phyloP scores from a whole-genome alignment of 164 flowering plant genomes.

The Vitis rupestris region DNA sequence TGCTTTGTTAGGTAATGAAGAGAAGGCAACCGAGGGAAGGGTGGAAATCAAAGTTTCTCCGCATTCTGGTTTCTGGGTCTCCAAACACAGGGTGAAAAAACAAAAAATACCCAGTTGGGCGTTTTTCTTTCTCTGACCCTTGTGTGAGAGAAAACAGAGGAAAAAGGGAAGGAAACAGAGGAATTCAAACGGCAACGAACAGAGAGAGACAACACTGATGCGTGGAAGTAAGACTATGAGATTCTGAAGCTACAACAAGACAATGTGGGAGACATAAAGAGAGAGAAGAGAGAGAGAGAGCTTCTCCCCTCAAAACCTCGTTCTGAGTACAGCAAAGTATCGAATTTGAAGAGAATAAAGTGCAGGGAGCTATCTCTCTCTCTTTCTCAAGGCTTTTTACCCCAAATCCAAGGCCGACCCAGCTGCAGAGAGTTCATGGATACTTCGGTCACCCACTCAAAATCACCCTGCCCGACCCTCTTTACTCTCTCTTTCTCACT shows the following conservation, averaged over 20 bases:
- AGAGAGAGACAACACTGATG: constrained; percentile 11
- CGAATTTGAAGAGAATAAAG: constrained; percentile 63
- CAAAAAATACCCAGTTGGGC: constrained; percentile 19
- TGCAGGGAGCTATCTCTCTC: constrained; percentile 18
- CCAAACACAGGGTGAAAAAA: constrained; percentile 9
- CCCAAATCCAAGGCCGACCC: constrained; percentile 28
- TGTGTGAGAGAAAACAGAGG: constrained; percentile 2
- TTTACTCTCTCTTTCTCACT: not conserved
- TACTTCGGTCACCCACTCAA: constrained; percentile 19
- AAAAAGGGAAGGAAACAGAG: constrained; percentile 10
- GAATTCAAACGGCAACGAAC: constrained; percentile 13
- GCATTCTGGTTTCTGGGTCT: constrained; percentile 27
- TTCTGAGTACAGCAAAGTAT: constrained; percentile 45
- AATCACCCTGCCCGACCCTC: not conserved
- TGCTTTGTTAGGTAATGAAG: constrained; percentile 18
- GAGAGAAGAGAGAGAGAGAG: constrained; percentile 17
- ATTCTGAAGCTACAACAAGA: constrained; percentile 33
- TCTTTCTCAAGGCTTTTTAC: constrained; percentile 11
- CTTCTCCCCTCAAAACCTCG: constrained; percentile 24
- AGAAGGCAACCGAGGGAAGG: constrained; percentile 17
- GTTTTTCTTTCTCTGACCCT: not conserved
- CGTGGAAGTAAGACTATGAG: constrained; percentile 33
- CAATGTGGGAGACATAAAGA: constrained; percentile 31
- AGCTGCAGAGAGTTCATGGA: constrained; percentile 3
- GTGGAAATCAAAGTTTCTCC: constrained; percentile 23